Conservation (phyloP, 2,329 filamentous ascomycete species). For the Achaetomium macrosporum region DNA sequence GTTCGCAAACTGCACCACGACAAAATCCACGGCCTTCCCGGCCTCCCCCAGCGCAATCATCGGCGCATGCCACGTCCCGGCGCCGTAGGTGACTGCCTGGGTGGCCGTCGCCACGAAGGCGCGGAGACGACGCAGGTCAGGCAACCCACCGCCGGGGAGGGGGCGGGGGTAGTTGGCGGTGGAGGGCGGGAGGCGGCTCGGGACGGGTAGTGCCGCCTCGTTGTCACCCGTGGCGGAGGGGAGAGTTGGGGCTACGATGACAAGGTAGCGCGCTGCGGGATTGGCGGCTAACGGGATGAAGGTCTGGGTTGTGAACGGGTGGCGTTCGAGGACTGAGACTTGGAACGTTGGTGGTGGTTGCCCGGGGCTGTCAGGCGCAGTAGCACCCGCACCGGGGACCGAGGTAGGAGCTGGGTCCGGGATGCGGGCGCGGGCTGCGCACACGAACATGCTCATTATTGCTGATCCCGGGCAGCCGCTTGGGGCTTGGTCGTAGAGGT, state of each 20-base stretch:
- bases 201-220: constrained; percentile 35
- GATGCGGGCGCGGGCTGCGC: constrained; percentile 56
- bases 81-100: constrained; percentile 86
- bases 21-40: constrained; percentile 66
- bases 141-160: constrained; percentile 57
- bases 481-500: constrained; percentile 64
- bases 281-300: constrained; percentile 69
- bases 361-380: no score
- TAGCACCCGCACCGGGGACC: not conserved
- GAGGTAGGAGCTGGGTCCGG: constrained; percentile 2
- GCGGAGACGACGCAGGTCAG: constrained; percentile 62
- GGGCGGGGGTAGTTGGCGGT: constrained; percentile 32
- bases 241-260: constrained; percentile 80
- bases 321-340: constrained; percentile 74
- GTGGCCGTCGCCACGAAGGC: constrained; percentile 73
- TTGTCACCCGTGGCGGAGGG: constrained; percentile 33
- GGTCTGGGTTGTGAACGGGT: constrained; percentile 91
- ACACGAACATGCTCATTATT: constrained; percentile 86
- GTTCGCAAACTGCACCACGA: constrained; percentile 85
- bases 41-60: constrained; percentile 75
- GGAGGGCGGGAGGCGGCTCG: constrained; percentile 24
- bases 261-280: constrained; percentile 56
- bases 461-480: constrained; percentile 52
- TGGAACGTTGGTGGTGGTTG: constrained; percentile 44
- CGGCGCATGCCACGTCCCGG: constrained; percentile 92